A percentile compares a stretch with the other conserved stretches of the same genome.
Evolutionary conservation across 371 early-diverging fungal genomes (phyloP).

Genomic region (Encephalitozoon cuniculi): DNA sequence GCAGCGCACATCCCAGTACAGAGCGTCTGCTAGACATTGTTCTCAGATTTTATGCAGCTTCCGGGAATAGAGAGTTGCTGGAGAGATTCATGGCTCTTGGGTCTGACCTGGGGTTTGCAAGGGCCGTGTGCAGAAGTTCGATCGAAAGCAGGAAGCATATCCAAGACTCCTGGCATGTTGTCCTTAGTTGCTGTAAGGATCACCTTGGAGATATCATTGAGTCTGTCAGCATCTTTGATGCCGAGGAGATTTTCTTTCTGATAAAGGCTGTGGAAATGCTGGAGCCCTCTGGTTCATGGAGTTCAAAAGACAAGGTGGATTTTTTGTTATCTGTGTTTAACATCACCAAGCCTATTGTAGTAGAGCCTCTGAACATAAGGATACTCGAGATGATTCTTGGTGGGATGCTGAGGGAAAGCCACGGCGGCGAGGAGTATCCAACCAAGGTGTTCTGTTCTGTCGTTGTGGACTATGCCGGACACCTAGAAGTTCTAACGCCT

Average conservation of each 20-base stretch:
- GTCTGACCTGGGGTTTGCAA: background rate
- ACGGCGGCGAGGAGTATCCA: background rate
- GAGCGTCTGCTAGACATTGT: background rate
- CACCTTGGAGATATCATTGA: background rate
- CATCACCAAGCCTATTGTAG: background rate
- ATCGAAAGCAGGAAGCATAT: conserved; percentile 3
- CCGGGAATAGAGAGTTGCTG: background rate
- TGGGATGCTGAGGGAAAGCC: background rate
- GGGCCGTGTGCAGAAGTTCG: background rate
- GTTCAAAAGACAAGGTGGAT: background rate
- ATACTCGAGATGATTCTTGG: conserved; percentile 4
- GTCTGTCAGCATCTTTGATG: background rate
- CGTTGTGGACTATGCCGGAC: background rate
- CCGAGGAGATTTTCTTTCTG: conserved; percentile 5
- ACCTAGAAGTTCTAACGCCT: background rate
- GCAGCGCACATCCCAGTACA: background rate
- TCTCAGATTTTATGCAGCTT: background rate
- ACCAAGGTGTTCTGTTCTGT: background rate
- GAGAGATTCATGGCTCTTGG: background rate
- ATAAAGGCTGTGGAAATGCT: background rate
- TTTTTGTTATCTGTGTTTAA: conserved; percentile 1
- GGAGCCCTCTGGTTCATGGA: background rate
- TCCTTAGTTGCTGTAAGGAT: background rate
- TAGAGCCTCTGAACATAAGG: background rate
- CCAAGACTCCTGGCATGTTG: background rate